These are phyloP conservation scores for Coix lacrymajobi DNA, from an alignment of 176 grass and related monocot genomes.

Conservation along the genomic window DNA sequence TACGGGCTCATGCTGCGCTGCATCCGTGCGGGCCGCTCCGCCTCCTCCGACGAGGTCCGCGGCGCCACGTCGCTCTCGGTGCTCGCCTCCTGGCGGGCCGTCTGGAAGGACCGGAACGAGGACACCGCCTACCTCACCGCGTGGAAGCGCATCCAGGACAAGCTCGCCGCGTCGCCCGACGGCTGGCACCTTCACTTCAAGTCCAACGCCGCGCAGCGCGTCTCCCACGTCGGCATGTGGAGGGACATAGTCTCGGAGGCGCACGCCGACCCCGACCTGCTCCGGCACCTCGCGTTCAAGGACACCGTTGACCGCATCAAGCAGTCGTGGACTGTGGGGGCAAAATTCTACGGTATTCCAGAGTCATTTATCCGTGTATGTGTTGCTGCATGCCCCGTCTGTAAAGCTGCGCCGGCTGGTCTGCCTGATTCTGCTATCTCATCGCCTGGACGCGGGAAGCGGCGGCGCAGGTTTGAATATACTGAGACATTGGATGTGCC, in stretches of 20 bases:
- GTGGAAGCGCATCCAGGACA: constrained; percentile 99
- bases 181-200: constrained; percentile 80
- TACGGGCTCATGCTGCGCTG: constrained; percentile 89
- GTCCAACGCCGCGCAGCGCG: constrained; percentile 65
- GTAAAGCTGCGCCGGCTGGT: constrained; percentile 53
- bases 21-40: constrained; percentile 62
- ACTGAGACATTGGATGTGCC: constrained; percentile 89
- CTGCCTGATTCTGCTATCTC: constrained; percentile 43
- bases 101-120: constrained; percentile 99
- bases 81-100: constrained; percentile 83
- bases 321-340: constrained; percentile 91
- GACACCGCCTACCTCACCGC: constrained; percentile 99
- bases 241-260: constrained; percentile 67
- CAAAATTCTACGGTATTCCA: constrained; percentile 96
- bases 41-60: constrained; percentile 72
- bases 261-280: constrained; percentile 78
- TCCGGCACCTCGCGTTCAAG: constrained; percentile 88
- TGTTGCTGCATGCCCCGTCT: constrained; percentile 69
- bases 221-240: constrained; percentile 91
- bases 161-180: constrained; percentile 61
- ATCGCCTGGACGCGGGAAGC: constrained; percentile 47
- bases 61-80: constrained; percentile 65
- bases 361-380: constrained; percentile 91
- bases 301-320: constrained; percentile 96
- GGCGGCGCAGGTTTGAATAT: constrained; percentile 92